Percentiles rank a stretch among this genome's conserved stretches.
These are phyloP conservation scores for Kurtzmaniella natalensis DNA, from an alignment of 1,139 yeast species.

Conservation along the genomic window DNA sequence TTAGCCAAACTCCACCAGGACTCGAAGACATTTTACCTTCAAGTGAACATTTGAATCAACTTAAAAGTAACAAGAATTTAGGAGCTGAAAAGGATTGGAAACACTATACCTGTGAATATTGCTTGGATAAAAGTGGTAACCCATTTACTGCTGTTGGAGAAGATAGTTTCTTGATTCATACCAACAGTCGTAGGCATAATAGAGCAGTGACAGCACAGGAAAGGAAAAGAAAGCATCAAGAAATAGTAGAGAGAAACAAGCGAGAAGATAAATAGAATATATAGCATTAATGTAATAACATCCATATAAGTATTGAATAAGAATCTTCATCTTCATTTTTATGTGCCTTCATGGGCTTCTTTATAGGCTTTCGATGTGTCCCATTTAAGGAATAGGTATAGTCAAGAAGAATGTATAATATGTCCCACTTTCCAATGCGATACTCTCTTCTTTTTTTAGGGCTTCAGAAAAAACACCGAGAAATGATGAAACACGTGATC, in stretches of 20 bases:
- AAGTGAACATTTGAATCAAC: constrained; percentile 13
- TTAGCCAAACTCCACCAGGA: constrained; percentile 40
- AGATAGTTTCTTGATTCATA: constrained; percentile 64
- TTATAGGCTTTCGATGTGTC: too few species aligned
- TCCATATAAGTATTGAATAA: too few species aligned
- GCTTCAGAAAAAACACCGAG: too few species aligned
- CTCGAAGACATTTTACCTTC: constrained; percentile 32
- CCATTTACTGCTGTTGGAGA: constrained; percentile 70
- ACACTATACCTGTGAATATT: constrained; percentile 63
- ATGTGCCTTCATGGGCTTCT: too few species aligned
- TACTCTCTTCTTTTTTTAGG: too few species aligned
- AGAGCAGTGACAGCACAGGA: constrained; percentile 17
- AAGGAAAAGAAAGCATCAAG: constrained; percentile 15
- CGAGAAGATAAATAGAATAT: background rate
- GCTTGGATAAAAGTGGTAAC: constrained; percentile 54
- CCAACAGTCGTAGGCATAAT: constrained; percentile 60
- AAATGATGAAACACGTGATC: too few species aligned
- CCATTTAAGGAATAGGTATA: too few species aligned
- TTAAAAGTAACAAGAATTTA: constrained; percentile 33
- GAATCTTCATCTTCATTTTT: background rate
- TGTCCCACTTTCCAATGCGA: too few species aligned
- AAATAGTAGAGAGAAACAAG: constrained; percentile 4
- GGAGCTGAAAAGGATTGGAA: constrained; percentile 55
- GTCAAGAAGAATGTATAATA: too few species aligned
- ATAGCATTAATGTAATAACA: background rate